Evolutionary conservation across 2,329 filamentous ascomycete species (phyloP).

Genomic region (Arthrobotrys entomopaga): DNA sequence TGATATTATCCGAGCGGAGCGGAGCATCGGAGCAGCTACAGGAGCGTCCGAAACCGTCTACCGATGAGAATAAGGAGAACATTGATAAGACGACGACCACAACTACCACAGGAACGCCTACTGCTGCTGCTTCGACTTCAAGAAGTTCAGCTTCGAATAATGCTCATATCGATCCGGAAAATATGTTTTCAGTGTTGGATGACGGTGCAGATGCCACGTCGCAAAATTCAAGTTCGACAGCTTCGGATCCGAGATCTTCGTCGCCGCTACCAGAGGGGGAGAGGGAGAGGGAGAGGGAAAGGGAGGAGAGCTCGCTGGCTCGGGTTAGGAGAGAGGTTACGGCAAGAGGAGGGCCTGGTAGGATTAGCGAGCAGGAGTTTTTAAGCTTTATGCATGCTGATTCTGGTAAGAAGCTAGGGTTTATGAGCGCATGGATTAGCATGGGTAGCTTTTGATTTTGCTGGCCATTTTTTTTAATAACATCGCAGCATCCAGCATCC

Average conservation of each 20-base stretch:
- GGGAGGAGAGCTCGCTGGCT: constrained; percentile 65
- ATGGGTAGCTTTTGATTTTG: constrained; percentile 69
- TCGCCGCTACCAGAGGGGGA: neutral
- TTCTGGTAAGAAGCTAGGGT: constrained; percentile 74
- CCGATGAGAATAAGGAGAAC: constrained; percentile 57
- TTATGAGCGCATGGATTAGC: constrained; percentile 91
- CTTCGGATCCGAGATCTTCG: constrained; percentile 56
- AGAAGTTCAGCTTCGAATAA: too few relatives aligned
- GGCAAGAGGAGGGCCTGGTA: constrained; percentile 79
- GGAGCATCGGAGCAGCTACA: constrained; percentile 62
- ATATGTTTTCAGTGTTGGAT: constrained; percentile 34
- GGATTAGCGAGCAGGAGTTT: constrained; percentile 82
- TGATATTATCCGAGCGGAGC: constrained; percentile 68
- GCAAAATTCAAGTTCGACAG: constrained; percentile 38
- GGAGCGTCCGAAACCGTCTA: constrained; percentile 61
- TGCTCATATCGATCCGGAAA: constrained; percentile 27
- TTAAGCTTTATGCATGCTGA: constrained; percentile 76
- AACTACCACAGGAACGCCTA: constrained; percentile 3
- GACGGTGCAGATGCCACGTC: constrained; percentile 32
- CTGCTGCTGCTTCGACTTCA: neutral
- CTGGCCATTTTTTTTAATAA: neutral
- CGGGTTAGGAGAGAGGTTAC: constrained; percentile 75
- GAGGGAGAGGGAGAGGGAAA: neutral
- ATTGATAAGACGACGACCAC: constrained; percentile 40
- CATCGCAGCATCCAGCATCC: neutral